These are phyloP conservation scores for Letharia lupina DNA, from an alignment of 495 filamentous ascomycete species.

Conservation along the genomic window DNA sequence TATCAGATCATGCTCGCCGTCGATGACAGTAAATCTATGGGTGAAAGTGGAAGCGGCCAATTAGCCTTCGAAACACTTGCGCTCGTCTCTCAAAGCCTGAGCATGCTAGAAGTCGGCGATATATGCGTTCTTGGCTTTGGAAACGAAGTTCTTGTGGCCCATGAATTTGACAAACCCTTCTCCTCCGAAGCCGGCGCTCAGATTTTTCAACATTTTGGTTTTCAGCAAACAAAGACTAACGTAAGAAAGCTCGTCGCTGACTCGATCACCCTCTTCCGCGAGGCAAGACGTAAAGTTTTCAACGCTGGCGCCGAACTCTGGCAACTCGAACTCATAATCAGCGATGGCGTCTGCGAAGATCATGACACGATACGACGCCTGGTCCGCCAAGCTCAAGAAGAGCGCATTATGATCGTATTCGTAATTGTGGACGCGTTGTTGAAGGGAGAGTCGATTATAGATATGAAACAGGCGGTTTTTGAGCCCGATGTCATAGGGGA, in stretches of 20 bases:
- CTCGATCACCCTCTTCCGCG: conserved; percentile 72
- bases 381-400: conserved; percentile 78
- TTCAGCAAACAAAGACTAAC: conserved; percentile 76
- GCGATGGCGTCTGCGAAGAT: conserved; percentile 84
- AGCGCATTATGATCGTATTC: conserved; percentile 96
- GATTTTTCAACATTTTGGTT: conserved; percentile 77
- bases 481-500: conserved; percentile 52
- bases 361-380: conserved; percentile 76
- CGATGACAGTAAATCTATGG: conserved; percentile 92
- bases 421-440: conserved; percentile 78
- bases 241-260: conserved; percentile 66
- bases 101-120: conserved; percentile 88
- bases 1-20: conserved; percentile 97
- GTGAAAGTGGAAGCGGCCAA: conserved; percentile 55
- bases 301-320: conserved; percentile 73
- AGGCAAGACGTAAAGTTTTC: conserved; percentile 53
- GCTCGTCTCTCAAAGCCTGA: conserved; percentile 73
- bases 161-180: conserved; percentile 78
- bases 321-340: conserved; percentile 90
- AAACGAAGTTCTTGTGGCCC: conserved; percentile 73
- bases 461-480: conserved; percentile 74
- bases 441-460: conserved; percentile 61
- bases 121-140: conserved; percentile 87
- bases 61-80: conserved; percentile 89
- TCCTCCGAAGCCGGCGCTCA: conserved; percentile 72